Percentiles rank a stretch among this genome's conserved stretches.
Evolutionary conservation across 805 yeast species (phyloP).

Genomic region (Diddensiella transvaalensis): DNA sequence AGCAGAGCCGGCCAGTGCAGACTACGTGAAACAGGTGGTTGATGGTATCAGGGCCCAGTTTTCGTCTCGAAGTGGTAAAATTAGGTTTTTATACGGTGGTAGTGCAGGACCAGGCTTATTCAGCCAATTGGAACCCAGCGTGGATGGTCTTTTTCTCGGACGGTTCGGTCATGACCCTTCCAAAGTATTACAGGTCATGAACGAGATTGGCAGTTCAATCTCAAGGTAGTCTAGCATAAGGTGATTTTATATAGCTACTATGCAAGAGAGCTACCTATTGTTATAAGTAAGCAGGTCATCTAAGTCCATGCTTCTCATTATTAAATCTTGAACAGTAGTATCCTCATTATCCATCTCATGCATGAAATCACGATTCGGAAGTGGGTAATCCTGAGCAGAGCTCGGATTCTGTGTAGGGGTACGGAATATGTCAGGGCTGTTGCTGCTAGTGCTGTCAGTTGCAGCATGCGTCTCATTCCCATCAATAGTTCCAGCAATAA

Average conservation of each 20-base stretch:
- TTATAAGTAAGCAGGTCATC: conserved; percentile 21
- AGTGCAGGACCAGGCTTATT: conserved; percentile 30
- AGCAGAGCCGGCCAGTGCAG: conserved; percentile 27
- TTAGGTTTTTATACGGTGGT: conserved; percentile 29
- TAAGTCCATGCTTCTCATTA: conserved; percentile 24
- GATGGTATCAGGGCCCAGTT: conserved; percentile 20
- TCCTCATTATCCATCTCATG: conserved; percentile 9
- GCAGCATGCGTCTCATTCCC: not conserved
- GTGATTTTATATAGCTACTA: not conserved
- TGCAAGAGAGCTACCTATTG: not conserved
- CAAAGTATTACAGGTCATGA: conserved; percentile 25
- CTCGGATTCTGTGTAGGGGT: not conserved
- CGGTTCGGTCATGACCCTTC: conserved; percentile 28
- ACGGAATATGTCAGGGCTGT: not conserved
- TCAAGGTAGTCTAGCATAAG: too few relatives aligned
- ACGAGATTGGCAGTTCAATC: conserved; percentile 17
- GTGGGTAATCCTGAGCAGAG: not conserved
- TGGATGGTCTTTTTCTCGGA: conserved; percentile 31
- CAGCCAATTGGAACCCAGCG: conserved; percentile 17
- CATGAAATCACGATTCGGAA: not conserved
- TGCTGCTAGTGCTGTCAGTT: not conserved
- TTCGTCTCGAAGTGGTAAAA: conserved; percentile 11
- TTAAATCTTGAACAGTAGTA: conserved; percentile 17
- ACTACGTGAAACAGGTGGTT: conserved; percentile 26
- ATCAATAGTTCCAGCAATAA: conserved; percentile 25